A percentile compares a stretch with the other conserved stretches of the same genome.
Conservation (phyloP, 2,329 filamentous ascomycete species). For the Colletotrichum sp. region DNA sequence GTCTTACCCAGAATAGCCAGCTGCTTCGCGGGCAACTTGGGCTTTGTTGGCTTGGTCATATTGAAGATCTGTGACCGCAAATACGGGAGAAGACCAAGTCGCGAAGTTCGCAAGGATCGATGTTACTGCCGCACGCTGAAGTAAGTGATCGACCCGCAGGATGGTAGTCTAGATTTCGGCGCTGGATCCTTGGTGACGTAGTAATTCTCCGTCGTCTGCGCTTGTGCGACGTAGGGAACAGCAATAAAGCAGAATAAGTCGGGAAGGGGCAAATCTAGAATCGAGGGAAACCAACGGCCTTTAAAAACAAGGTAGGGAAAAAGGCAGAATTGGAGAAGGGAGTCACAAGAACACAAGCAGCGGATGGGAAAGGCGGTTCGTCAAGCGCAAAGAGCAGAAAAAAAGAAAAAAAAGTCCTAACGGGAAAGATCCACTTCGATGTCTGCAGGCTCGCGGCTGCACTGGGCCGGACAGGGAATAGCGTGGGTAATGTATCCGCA, state of each 20-base stretch:
- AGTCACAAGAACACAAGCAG: slow-evolving; percentile 15
- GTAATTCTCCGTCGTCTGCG: neutral
- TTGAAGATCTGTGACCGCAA: slow-evolving; percentile 9
- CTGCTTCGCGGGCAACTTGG: slow-evolving; percentile 78
- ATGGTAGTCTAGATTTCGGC: neutral
- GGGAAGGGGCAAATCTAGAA: neutral
- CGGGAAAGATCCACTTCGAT: slow-evolving; percentile 12
- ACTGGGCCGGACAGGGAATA: slow-evolving; percentile 16
- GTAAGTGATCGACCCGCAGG: neutral
- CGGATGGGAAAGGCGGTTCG: neutral
- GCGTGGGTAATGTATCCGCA: slow-evolving; percentile 10
- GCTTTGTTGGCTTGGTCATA: slow-evolving; percentile 34
- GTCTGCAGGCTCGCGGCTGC: slow-evolving; percentile 20
- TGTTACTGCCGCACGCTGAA: neutral
- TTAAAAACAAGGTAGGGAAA: neutral
- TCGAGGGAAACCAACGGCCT: neutral
- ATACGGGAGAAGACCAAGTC: neutral
- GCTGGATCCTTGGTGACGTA: neutral
- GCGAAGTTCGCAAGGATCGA: neutral
- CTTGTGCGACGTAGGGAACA: neutral
- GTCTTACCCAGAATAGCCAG: slow-evolving; percentile 76
- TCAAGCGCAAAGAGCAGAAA: slow-evolving; percentile 11
- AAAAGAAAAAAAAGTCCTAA: neutral
- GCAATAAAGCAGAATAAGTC: neutral
- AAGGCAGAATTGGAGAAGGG: neutral